These are phyloP conservation scores for Arachnopeziza araneosa DNA, from an alignment of 2,329 filamentous ascomycete species.

Conservation along the genomic window DNA sequence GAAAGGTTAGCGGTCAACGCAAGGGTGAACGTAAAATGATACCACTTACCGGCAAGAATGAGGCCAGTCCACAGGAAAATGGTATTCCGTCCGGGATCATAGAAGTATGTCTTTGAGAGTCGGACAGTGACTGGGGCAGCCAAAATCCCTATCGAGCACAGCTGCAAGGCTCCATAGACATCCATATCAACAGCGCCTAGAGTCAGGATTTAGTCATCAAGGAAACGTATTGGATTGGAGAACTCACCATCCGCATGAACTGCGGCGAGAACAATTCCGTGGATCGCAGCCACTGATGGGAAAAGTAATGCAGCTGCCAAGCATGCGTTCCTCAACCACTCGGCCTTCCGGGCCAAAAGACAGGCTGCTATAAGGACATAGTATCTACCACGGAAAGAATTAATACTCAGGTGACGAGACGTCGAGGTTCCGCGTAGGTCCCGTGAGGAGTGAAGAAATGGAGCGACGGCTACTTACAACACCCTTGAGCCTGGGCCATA, in stretches of 20 bases:
- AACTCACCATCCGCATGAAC: conserved; percentile 52
- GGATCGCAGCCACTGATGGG: conserved; percentile 58
- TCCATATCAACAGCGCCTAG: conserved; percentile 62
- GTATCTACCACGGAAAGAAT: conserved; percentile 39
- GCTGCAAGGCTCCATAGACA: conserved; percentile 61
- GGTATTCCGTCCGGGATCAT: conserved; percentile 55
- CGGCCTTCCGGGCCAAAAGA: conserved; percentile 53
- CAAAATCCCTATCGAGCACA: conserved; percentile 61
- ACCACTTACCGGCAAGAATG: conserved; percentile 48
- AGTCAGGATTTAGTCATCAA: background rate
- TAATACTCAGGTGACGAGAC: background rate
- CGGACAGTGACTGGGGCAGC: conserved; percentile 58
- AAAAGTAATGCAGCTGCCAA: conserved; percentile 57
- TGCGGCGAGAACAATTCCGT: conserved; percentile 55
- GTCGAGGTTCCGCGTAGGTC: background rate
- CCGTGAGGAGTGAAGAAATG: background rate
- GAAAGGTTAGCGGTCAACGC: background rate
- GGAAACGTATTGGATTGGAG: conserved; percentile 3
- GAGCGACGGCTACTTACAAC: conserved; percentile 34
- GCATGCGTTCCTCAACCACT: conserved; percentile 59
- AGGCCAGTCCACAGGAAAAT: conserved; percentile 63
- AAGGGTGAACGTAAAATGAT: background rate
- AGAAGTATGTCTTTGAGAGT: conserved; percentile 58
- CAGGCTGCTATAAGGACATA: conserved; percentile 60
- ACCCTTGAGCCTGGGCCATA: conserved; percentile 50